Percentiles rank a stretch among this genome's conserved stretches.
These are phyloP conservation scores for Nigrospora oryzae DNA, from an alignment of 2,329 filamentous ascomycete genomes.

Conservation along the genomic window DNA sequence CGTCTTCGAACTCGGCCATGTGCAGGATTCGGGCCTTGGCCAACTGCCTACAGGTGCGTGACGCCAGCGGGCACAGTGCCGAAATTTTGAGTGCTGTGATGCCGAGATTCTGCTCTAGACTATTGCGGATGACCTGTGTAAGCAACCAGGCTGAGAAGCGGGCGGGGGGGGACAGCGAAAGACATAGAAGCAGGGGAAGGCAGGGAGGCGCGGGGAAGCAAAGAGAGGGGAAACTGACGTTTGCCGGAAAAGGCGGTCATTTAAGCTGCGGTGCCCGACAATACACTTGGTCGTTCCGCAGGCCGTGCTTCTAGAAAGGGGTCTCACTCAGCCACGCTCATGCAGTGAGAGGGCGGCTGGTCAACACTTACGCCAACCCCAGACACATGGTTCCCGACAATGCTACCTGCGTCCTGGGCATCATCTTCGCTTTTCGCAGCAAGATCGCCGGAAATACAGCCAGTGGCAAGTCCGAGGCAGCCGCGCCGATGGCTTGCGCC, in stretches of 20 bases:
- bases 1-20: neutral
- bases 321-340: no score
- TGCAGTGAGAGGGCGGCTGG: no score
- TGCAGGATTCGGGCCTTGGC: neutral
- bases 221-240: no score
- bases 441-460: neutral
- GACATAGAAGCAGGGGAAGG: neutral
- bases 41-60: neutral
- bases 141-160: neutral
- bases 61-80: neutral
- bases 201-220: no score
- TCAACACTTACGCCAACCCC: neutral
- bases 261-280: no score
- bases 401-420: neutral
- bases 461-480: neutral
- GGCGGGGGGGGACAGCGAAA: no score
- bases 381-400: neutral
- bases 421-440: neutral
- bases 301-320: no score
- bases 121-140: neutral
- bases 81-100: neutral
- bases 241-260: no score
- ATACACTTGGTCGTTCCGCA: no score
- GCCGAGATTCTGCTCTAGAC: conserved; percentile 1
- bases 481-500: neutral